Evolutionary conservation across 805 yeast genomes (phyloP), one percentile per base, ranked within the genome.

Genomic region (Pichia californica): DNA sequence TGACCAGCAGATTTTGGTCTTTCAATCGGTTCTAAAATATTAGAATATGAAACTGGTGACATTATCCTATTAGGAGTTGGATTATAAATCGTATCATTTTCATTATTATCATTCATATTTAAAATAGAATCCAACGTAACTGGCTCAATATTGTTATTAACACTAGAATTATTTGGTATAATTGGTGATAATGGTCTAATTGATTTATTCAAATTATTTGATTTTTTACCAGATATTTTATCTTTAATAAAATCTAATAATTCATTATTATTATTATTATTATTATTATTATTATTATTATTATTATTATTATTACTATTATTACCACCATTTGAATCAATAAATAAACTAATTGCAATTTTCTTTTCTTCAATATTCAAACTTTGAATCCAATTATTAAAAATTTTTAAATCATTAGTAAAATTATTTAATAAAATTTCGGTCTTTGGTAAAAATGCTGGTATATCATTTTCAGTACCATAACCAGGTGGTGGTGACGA

Each of bases 1-100:
- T 74, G 73, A 25, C 71, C 77, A 2, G 75, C 76, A 26, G 74
- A 69, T 49, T 65, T 63, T 10, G 77, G 76, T 49, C 77, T 61
- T 36, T 47, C 45, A 27, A 56, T 52, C 21, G 57, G 52, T 25
- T 55, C 57, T 29, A 18, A 11, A 9, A 38, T 16, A 26, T 33
- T 30, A 21, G 37, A 25, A 34, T 36, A 21, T 27, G 26, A 13
- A n/a, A 32, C 38, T 13, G 49, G 49, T n/a, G 49, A 46, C 18
- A 46, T 25, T 10, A 40, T 36, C 29, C 45, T 40, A 23, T 25
- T 41, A 9, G 50, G 50, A 9, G 40, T 36, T 15, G 50, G 50
- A 13, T 25, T 41, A 31, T 31, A 28, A 10, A 43, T 21, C 18
- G 7, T 20, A 36, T 13, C n/a, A 16, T 20, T 21, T 13, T 26